Percentiles rank a stretch among this genome's conserved stretches.
Evolutionary conservation across 1,284 basidiomycete genomes (phyloP).

Genomic region (Cryptococcus sp.): DNA sequence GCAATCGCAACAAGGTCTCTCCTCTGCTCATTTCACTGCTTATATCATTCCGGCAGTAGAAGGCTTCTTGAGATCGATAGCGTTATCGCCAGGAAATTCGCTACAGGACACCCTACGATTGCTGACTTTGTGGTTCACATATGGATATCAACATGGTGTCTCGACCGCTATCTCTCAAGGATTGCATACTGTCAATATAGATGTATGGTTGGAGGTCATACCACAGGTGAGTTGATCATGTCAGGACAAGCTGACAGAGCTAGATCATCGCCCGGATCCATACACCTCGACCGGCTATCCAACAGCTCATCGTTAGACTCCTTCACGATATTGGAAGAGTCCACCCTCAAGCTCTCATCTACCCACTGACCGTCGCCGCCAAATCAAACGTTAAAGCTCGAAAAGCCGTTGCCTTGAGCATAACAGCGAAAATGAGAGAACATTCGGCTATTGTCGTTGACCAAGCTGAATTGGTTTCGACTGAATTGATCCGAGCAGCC

Average conservation of each 20-base stretch:
- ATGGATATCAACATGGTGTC: conserved; percentile 85
- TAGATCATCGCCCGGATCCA: conserved; percentile 98
- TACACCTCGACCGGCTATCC: conserved; percentile 82
- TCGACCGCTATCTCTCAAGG: conserved; percentile 84
- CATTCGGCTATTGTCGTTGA: conserved; percentile 85
- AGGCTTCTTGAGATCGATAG: conserved; percentile 96
- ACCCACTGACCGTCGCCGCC: conserved; percentile 95
- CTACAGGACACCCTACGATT: conserved; percentile 92
- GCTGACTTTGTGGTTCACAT: conserved; percentile 98
- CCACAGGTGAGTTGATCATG: conserved; percentile 64
- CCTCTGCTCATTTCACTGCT: conserved; percentile 65
- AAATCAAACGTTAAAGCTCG: conserved; percentile 86
- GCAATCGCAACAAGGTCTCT: conserved; percentile 61
- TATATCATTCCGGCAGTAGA: conserved; percentile 94
- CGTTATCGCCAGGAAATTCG: conserved; percentile 82
- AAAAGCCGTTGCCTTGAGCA: conserved; percentile 75
- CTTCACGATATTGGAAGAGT: conserved; percentile 90
- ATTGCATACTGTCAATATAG: conserved; percentile 85
- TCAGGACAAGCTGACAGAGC: background rate
- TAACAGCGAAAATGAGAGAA: conserved; percentile 92
- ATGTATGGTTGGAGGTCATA: conserved; percentile 98
- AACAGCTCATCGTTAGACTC: conserved; percentile 83
- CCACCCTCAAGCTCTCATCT: conserved; percentile 96
- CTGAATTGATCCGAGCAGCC: conserved; percentile 93
- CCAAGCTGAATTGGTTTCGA: conserved; percentile 89